Evolutionary conservation across 148 eudicot species (phyloP).

Genomic region (Camellia sinensis): DNA sequence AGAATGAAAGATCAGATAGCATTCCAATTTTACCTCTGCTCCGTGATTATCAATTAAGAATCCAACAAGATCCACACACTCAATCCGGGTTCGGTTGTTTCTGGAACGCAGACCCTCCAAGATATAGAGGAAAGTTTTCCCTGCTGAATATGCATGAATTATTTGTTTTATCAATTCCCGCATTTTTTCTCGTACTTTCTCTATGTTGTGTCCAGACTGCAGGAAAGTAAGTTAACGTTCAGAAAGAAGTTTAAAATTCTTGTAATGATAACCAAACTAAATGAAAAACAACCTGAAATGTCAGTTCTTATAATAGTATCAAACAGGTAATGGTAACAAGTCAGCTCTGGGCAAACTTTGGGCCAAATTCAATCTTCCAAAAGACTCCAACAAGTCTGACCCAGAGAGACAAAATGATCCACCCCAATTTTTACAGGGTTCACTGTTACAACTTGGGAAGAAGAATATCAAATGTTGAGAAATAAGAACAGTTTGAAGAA

Average conservation of each 20-base stretch:
- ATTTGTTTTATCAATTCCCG: slow-evolving; percentile 79
- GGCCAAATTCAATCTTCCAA: not conserved
- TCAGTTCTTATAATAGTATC: not conserved
- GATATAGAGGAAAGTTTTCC: slow-evolving; percentile 76
- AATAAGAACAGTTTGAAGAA: no score
- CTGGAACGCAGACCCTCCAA: slow-evolving; percentile 91
- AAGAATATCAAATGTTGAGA: no score
- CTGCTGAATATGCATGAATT: slow-evolving; percentile 67
- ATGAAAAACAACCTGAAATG: slow-evolving; percentile 3
- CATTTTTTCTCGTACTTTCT: slow-evolving; percentile 84
- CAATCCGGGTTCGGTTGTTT: slow-evolving; percentile 83
- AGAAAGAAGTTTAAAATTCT: not conserved
- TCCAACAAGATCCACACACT: slow-evolving; percentile 81
- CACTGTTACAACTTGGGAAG: no score
- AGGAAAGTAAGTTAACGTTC: slow-evolving; percentile 11
- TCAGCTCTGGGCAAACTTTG: not conserved
- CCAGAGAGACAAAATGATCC: no score
- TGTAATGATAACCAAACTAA: not conserved
- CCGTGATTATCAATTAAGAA: slow-evolving; percentile 81
- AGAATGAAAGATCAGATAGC: not conserved
- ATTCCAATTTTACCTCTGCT: slow-evolving; percentile 53
- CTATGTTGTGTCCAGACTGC: slow-evolving; percentile 95
- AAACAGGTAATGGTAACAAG: not conserved
- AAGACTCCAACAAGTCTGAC: not conserved
- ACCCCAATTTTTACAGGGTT: not conserved